Base-by-base conservation (phyloP, 1,284 basidiomycete genomes). In the Bjerkandera adusta region DNA sequence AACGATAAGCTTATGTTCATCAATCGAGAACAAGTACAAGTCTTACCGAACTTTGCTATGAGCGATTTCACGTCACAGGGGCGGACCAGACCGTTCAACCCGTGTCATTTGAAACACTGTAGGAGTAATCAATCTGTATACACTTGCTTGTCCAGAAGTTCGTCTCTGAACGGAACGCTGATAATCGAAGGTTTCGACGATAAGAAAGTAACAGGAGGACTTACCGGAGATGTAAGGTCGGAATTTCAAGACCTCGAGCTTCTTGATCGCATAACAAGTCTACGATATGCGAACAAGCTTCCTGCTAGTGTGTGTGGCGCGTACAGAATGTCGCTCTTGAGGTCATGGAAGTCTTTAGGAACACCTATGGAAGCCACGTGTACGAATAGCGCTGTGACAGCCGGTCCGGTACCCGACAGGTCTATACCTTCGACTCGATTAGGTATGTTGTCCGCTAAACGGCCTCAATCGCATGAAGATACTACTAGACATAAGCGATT, bases 41-140 rank as follows among this genome's bases (percentile, higher is more conserved):
- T 71, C 0, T 26, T 71, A 0, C 63, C 63, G 0, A 70, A 72
- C 45, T 73, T 72, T 64, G 60, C 66, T 3, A 72, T 53, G 51
- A 47, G 45, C 4, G 45, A 53, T 41, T 53, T 37, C 22, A 36
- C 11, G 2, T 43, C 29, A 3, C 51, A 53, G 32, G 51, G 48
- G 7, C 40, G 41, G 6, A 53, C 48, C 2, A 32, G 48, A 4
- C 25, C 15, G 2, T 13, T 36, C n/a, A 53, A 53, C 32, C 20
- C 35, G 2, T 36, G 34, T 27, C 25, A 53, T 30, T 13, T 50
- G 10, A n/a, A 44, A 5, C 18, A 49, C 18, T 49, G 47, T 21
- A 32, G 22, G 16, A 53, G 15, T 20, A 21, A 44, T 22, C 45
- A 49, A 24, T 47, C 48, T 1, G 16, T 53, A 7, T 53, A 53